These are phyloP conservation scores for Tuctoria greenei DNA, from an alignment of 176 grass and related monocot genomes.

Conservation along the genomic window DNA sequence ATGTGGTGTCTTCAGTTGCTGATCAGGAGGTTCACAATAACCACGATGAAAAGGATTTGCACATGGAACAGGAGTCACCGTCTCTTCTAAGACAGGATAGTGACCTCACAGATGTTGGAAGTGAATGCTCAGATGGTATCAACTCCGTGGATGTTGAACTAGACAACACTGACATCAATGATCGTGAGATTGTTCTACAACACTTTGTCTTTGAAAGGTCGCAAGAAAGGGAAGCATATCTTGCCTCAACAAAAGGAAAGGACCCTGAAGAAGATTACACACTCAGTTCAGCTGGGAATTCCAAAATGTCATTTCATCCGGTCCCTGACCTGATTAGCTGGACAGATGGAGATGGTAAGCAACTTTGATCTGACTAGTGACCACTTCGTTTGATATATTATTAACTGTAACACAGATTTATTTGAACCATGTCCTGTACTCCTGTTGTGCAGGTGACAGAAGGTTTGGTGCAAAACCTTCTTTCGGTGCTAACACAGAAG, in stretches of 20 bases:
- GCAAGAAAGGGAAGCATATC: slow-evolving; percentile 46
- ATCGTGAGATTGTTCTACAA: slow-evolving; percentile 55
- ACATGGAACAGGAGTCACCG: slow-evolving; percentile 11
- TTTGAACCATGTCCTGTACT: slow-evolving; percentile 22
- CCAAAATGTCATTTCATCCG: slow-evolving; percentile 35
- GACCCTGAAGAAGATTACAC: slow-evolving; percentile 34
- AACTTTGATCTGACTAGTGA: slow-evolving; percentile 20
- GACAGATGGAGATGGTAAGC: slow-evolving; percentile 65
- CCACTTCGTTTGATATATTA: slow-evolving; percentile 28
- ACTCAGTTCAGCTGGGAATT: slow-evolving; percentile 23
- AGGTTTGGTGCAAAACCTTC: slow-evolving; percentile 46
- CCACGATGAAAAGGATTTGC: slow-evolving; percentile 28
- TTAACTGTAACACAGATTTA: slow-evolving; percentile 7
- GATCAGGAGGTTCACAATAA: slow-evolving; percentile 53
- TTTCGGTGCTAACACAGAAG: slow-evolving; percentile 21
- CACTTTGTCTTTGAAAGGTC: slow-evolving; percentile 57
- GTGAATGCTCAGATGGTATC: slow-evolving; percentile 71
- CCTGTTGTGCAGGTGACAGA: slow-evolving; percentile 51
- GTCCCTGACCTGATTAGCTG: slow-evolving; percentile 59
- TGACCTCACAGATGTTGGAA: slow-evolving; percentile 56
- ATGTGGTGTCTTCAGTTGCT: slow-evolving; percentile 44
- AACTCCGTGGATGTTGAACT: slow-evolving; percentile 76
- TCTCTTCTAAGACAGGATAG: slow-evolving; percentile 42
- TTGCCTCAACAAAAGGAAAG: slow-evolving; percentile 52
- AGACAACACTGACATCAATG: slow-evolving; percentile 74